Evolutionary conservation across 2,329 filamentous ascomycete species (phyloP).

Genomic region (Phialocephala sp.): DNA sequence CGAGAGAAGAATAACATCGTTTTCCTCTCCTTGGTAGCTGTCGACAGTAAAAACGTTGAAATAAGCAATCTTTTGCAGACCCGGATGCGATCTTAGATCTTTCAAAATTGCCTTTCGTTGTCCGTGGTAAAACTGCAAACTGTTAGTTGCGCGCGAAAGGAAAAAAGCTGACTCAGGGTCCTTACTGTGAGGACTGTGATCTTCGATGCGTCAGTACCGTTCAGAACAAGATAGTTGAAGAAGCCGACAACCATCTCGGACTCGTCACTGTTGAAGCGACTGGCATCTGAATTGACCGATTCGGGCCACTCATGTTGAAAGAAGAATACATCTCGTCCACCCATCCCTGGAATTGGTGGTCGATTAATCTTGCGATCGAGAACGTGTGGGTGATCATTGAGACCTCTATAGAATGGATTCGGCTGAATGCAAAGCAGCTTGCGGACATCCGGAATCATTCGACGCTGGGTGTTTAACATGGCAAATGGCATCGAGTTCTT

Average conservation of each 20-base stretch:
- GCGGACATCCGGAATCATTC: conserved; percentile 74
- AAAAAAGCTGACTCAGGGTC: not conserved
- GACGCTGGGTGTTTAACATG: conserved; percentile 63
- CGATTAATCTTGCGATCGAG: conserved; percentile 54
- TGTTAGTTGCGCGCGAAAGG: conserved; percentile 65
- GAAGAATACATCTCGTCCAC: conserved; percentile 62
- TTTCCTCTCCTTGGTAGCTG: conserved; percentile 90
- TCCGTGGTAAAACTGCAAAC: conserved; percentile 74
- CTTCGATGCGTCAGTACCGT: conserved; percentile 61
- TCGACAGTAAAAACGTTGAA: conserved; percentile 80
- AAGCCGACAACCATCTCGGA: conserved; percentile 78
- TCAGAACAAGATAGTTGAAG: conserved; percentile 72
- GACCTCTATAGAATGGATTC: conserved; percentile 63
- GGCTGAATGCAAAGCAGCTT: conserved; percentile 52
- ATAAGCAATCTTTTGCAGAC: conserved; percentile 43
- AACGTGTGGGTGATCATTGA: conserved; percentile 65
- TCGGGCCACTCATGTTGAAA: conserved; percentile 72
- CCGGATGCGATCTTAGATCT: conserved; percentile 47
- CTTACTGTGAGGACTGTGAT: conserved; percentile 75
- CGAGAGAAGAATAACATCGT: conserved; percentile 81
- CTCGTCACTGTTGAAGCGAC: conserved; percentile 72
- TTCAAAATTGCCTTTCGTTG: conserved; percentile 71
- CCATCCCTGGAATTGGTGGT: conserved; percentile 66
- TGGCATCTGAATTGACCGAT: conserved; percentile 64
- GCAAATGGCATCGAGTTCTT: conserved; percentile 59